Conservation (phyloP, 257 asterid genomes). For the Solanum tarijense region DNA sequence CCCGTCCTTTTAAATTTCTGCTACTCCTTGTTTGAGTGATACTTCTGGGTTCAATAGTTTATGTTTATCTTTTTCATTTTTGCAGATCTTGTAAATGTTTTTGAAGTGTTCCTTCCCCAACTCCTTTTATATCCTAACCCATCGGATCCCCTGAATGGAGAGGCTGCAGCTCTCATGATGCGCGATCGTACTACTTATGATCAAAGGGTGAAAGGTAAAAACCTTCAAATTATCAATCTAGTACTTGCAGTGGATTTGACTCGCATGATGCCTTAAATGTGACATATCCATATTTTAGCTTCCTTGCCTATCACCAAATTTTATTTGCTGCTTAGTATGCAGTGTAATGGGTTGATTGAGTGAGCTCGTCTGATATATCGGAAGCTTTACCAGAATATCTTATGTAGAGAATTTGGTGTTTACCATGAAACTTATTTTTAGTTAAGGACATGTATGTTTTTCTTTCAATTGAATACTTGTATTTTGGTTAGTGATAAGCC, state of each 20-base stretch:
- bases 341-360: background rate
- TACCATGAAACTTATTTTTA: background rate
- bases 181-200: constrained; percentile 67
- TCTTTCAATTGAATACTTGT: background rate
- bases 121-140: constrained; percentile 89
- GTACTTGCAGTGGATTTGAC: background rate
- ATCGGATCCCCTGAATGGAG: constrained; percentile 86
- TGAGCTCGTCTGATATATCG: background rate
- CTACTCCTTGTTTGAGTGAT: background rate
- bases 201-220: constrained; percentile 68
- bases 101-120: constrained; percentile 94
- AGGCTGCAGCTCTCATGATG: constrained; percentile 91
- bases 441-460: background rate
- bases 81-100: constrained; percentile 80
- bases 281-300: background rate
- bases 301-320: background rate
- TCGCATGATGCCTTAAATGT: background rate
- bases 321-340: background rate
- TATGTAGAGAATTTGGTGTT: background rate
- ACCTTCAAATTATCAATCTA: constrained; percentile 1
- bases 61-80: constrained; percentile 1
- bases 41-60: background rate
- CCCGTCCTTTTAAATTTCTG: background rate
- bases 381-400: background rate
- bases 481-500: background rate